Conservation (phyloP, 352 stramenopile genomes). For the Phytophthora pisi region DNA sequence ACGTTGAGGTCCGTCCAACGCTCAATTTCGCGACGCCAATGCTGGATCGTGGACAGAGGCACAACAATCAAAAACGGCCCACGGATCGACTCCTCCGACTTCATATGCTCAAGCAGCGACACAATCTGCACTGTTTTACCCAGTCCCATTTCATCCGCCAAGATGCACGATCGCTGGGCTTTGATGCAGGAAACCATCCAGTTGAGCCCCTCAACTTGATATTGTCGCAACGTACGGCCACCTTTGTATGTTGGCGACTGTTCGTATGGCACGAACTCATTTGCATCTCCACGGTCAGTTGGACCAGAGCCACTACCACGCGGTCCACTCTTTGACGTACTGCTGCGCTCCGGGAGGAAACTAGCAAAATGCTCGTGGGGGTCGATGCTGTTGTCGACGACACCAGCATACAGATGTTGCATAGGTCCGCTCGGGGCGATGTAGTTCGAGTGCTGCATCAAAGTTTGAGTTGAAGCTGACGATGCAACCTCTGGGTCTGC, state of each 20-base stretch:
- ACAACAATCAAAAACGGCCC: conserved; percentile 88
- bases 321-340: not conserved
- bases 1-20: conserved; percentile 98
- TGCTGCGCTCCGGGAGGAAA: conserved; percentile 64
- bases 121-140: conserved; percentile 96
- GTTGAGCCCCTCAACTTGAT: conserved; percentile 90
- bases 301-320: conserved; percentile 17
- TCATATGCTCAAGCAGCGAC: conserved; percentile 91
- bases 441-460: conserved; percentile 61
- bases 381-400: conserved; percentile 91
- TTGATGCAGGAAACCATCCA: conserved; percentile 92
- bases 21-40: conserved; percentile 89
- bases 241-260: conserved; percentile 90
- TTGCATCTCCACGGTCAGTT: conserved; percentile 34
- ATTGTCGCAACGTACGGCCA: conserved; percentile 75
- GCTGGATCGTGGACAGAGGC: conserved; percentile 87
- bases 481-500: conserved; percentile 33
- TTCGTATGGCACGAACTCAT: conserved; percentile 89
- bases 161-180: conserved; percentile 85
- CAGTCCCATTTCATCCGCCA: conserved; percentile 94
- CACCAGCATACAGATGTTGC: conserved; percentile 86
- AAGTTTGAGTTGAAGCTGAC: conserved; percentile 37
- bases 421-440: conserved; percentile 83
- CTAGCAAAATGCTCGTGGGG: conserved; percentile 90
- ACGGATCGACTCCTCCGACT: conserved; percentile 82